Evolutionary conservation across 805 yeast genomes (phyloP).

Genomic region (Yarrowia divulgata): DNA sequence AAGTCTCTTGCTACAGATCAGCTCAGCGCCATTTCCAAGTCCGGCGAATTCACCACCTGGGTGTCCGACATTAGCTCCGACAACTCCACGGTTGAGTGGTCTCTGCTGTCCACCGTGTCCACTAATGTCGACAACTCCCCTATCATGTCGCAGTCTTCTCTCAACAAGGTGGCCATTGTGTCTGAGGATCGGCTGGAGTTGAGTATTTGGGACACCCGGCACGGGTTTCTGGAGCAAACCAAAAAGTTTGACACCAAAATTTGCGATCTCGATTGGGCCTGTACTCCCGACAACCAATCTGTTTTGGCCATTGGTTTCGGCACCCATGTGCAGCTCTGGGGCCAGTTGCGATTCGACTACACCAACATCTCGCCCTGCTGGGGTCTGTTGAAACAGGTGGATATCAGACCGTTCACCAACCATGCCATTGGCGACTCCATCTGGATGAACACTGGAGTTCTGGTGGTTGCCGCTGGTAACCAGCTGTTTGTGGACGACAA

Average conservation of each 20-base stretch:
- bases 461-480: constrained; percentile 88
- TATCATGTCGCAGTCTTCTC: constrained; percentile 65
- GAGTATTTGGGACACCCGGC: constrained; percentile 79
- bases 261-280: constrained; percentile 87
- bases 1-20: constrained; percentile 8
- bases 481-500: constrained; percentile 86
- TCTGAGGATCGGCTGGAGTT: constrained; percentile 60
- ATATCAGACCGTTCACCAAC: constrained; percentile 71
- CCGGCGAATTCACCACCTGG: constrained; percentile 61
- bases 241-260: constrained; percentile 54
- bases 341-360: constrained; percentile 87
- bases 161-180: constrained; percentile 78
- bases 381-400: constrained; percentile 75
- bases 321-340: constrained; percentile 67
- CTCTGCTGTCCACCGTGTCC: constrained; percentile 63
- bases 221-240: constrained; percentile 70
- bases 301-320: constrained; percentile 82
- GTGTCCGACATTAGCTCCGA: constrained; percentile 51
- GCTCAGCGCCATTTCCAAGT: constrained; percentile 63
- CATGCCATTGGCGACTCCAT: constrained; percentile 88
- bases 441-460: constrained; percentile 81
- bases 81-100: constrained; percentile 37
- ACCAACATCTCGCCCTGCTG: constrained; percentile 81
- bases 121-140: constrained; percentile 62
- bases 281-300: constrained; percentile 68